Percentiles rank a stretch among this genome's conserved stretches.
These are phyloP conservation scores for Botrytis sinoallii DNA, from an alignment of 2,329 filamentous ascomycete species.

Conservation along the genomic window DNA sequence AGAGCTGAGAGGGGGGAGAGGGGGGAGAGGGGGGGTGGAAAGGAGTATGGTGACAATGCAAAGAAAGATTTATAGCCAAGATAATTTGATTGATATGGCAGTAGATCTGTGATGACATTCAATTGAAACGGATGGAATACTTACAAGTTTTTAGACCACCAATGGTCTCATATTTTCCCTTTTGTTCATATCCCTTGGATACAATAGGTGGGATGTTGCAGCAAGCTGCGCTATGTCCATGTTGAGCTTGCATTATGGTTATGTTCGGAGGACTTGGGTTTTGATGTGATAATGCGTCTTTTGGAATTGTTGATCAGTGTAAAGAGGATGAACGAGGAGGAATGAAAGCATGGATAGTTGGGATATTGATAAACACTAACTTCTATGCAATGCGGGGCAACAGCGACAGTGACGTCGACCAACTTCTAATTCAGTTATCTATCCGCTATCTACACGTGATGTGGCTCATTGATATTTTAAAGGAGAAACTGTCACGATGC, in stretches of 20 bases:
- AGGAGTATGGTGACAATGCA: background rate
- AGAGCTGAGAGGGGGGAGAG: background rate
- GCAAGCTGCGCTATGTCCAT: constrained; percentile 54
- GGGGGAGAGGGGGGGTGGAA: background rate
- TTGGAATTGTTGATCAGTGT: background rate
- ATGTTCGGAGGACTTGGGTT: background rate
- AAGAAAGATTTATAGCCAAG: background rate
- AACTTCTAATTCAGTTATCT: background rate
- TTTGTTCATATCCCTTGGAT: constrained; percentile 51
- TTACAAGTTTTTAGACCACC: constrained; percentile 54
- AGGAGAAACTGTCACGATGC: background rate
- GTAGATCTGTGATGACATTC: background rate
- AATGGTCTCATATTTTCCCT: constrained; percentile 56
- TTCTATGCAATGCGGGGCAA: constrained; percentile 4
- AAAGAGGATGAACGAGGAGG: background rate
- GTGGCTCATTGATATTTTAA: background rate
- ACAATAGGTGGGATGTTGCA: constrained; percentile 58
- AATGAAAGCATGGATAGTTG: background rate
- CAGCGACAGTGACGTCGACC: constrained; percentile 13
- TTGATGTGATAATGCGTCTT: background rate
- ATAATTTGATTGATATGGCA: background rate
- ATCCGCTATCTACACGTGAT: constrained; percentile 13
- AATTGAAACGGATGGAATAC: constrained; percentile 20
- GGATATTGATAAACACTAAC: background rate
- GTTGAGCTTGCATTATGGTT: constrained; percentile 24